Evolutionary conservation across 2,329 filamentous ascomycete species (phyloP).

Genomic region (Cladosporium sp.): DNA sequence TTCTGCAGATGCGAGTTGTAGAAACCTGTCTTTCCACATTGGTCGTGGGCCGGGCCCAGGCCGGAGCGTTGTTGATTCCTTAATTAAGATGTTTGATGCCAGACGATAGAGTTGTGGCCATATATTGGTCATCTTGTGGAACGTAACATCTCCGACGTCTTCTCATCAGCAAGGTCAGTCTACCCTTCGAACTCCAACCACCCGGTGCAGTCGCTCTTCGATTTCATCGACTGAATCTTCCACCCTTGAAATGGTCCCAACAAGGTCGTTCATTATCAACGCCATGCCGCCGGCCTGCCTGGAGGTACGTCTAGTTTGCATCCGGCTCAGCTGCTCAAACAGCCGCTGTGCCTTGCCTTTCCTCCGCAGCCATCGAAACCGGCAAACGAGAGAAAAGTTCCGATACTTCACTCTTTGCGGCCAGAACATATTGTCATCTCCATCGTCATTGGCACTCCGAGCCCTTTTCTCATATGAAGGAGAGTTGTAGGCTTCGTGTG

Average conservation of each 20-base stretch:
- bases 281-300: conserved; percentile 29
- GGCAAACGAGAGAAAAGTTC: conserved; percentile 28
- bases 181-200: conserved; percentile 29
- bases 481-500: conserved; percentile 24
- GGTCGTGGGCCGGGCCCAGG: not conserved
- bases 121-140: not conserved
- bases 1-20: too few relatives aligned
- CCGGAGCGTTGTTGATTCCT: not conserved
- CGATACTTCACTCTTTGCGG: conserved; percentile 29
- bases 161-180: conserved; percentile 16
- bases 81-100: not conserved
- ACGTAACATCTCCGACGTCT: not conserved
- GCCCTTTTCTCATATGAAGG: conserved; percentile 24
- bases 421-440: conserved; percentile 27
- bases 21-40: not conserved
- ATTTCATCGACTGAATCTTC: conserved; percentile 23
- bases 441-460: conserved; percentile 19
- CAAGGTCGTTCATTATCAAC: conserved; percentile 27
- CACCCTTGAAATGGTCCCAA: conserved; percentile 16
- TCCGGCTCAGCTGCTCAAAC: conserved; percentile 29
- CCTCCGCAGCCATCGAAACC: conserved; percentile 33
- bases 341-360: conserved; percentile 33
- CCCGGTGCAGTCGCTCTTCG: conserved; percentile 26
- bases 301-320: conserved; percentile 35
- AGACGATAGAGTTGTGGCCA: not conserved